Evolutionary conservation across 108 stramenopile genomes (phyloP).

Genomic region (Nitzschia palea): DNA sequence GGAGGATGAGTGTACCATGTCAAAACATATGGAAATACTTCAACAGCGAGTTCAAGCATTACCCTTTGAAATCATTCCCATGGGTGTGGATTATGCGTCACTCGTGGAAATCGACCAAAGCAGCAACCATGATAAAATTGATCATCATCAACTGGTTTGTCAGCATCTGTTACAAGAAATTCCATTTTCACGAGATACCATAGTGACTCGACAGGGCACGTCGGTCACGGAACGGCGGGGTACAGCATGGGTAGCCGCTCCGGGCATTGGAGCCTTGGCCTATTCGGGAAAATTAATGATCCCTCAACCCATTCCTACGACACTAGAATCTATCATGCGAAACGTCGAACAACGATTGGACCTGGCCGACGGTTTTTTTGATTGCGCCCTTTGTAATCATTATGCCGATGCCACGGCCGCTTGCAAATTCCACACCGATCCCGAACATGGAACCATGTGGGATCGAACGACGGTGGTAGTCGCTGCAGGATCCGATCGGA

Average conservation of each 20-base stretch:
- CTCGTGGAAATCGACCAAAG: not conserved
- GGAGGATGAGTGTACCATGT: too few species aligned
- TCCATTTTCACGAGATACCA: conserved; percentile 64
- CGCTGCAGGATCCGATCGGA: conserved; percentile 41
- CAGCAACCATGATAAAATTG: conserved; percentile 2
- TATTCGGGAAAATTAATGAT: conserved; percentile 77
- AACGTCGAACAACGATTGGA: conserved; percentile 43
- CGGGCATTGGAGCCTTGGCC: conserved; percentile 66
- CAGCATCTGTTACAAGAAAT: conserved; percentile 35
- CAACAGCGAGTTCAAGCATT: not conserved
- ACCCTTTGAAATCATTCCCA: conserved; percentile 69
- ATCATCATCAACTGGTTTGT: conserved; percentile 18
- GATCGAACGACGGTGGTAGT: conserved; percentile 65
- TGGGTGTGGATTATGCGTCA: conserved; percentile 49
- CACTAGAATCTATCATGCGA: conserved; percentile 48
- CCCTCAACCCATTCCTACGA: conserved; percentile 46
- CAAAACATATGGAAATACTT: not conserved
- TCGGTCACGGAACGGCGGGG: conserved; percentile 65
- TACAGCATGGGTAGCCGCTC: conserved; percentile 71
- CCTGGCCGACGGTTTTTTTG: conserved; percentile 41
- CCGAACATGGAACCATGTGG: conserved; percentile 70
- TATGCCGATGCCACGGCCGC: conserved; percentile 65
- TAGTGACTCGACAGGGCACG: conserved; percentile 59
- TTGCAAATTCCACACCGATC: conserved; percentile 76
- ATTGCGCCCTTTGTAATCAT: conserved; percentile 75